phyloP scores from a whole-genome alignment of 176 grass and related monocot species.

The Cenchrus fungigraminus region DNA sequence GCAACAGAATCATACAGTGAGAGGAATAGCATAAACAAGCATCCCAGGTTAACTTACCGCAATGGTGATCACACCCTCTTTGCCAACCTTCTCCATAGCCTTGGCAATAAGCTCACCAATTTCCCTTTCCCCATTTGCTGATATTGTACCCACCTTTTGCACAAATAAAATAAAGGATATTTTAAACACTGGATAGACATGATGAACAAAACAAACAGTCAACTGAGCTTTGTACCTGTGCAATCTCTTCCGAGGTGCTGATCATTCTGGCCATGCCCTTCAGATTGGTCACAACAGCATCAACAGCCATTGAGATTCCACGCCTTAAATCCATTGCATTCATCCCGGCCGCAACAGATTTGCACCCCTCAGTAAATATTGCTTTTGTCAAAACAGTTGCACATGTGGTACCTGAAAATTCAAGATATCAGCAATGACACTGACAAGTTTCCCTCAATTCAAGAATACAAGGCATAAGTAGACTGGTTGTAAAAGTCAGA shows the following conservation, averaged over 20 bases:
- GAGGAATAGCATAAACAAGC: neutral
- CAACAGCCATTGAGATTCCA: slow-evolving; percentile 97
- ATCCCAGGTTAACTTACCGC: slow-evolving; percentile 57
- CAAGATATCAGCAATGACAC: neutral
- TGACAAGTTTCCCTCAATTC: neutral
- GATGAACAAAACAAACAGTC: slow-evolving; percentile 39
- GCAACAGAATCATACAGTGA: neutral
- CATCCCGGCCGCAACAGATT: slow-evolving; percentile 97
- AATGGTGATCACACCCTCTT: slow-evolving; percentile 97
- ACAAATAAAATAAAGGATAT: neutral
- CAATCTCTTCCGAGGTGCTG: slow-evolving; percentile 96
- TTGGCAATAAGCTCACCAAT: slow-evolving; percentile 97
- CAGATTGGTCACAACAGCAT: slow-evolving; percentile 90
- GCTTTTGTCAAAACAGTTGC: slow-evolving; percentile 97
- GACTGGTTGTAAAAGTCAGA: neutral
- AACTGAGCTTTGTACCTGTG: slow-evolving; percentile 65
- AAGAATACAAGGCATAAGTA: neutral
- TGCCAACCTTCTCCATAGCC: slow-evolving; percentile 99
- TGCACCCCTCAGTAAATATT: slow-evolving; percentile 93
- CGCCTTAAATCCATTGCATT: slow-evolving; percentile 98
- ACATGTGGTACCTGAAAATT: slow-evolving; percentile 85
- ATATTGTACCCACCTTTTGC: slow-evolving; percentile 97
- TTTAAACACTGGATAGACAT: slow-evolving; percentile 18
- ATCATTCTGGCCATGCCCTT: slow-evolving; percentile 93
- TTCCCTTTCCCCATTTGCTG: slow-evolving; percentile 95